Evolutionary conservation across 2,329 filamentous ascomycete species (phyloP).

Genomic region (Eurotiales sp.): DNA sequence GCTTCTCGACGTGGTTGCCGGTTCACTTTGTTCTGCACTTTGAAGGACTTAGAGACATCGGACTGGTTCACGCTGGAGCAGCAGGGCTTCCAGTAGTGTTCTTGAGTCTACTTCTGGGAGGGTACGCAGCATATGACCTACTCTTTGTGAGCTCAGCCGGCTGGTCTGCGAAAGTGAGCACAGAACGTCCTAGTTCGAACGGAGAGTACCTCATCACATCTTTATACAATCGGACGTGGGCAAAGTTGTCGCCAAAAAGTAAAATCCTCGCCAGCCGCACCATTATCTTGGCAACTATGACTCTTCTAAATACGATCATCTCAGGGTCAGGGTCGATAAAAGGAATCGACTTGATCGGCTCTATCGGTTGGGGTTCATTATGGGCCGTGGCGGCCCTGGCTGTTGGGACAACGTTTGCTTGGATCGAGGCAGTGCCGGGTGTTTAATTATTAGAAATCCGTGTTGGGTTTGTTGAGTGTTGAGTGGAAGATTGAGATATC

Average conservation of each 20-base stretch:
- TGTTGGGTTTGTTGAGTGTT: neutral
- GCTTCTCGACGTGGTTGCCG: constrained; percentile 68
- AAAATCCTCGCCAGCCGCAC: constrained; percentile 66
- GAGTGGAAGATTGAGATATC: neutral
- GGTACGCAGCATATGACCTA: constrained; percentile 68
- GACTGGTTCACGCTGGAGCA: constrained; percentile 62
- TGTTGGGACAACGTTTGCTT: constrained; percentile 32
- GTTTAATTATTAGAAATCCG: constrained; percentile 19
- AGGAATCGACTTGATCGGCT: constrained; percentile 67
- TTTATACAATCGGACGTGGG: constrained; percentile 55
- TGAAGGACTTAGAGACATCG: constrained; percentile 63
- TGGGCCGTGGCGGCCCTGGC: constrained; percentile 59
- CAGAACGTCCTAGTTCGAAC: constrained; percentile 48
- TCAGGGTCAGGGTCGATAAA: constrained; percentile 64
- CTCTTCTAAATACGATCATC: constrained; percentile 56
- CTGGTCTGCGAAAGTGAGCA: constrained; percentile 40
- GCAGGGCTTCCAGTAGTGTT: constrained; percentile 46
- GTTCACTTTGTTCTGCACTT: constrained; percentile 72
- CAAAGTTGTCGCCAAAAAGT: constrained; percentile 57
- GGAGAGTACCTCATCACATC: constrained; percentile 69
- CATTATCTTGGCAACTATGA: constrained; percentile 41
- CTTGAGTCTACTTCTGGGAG: constrained; percentile 61
- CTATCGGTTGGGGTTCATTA: constrained; percentile 66
- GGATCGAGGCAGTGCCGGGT: constrained; percentile 39
- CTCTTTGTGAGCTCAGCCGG: constrained; percentile 63